phyloP scores from a whole-genome alignment of 106 monocot genomes.

The Dactylorhiza incarnata region DNA sequence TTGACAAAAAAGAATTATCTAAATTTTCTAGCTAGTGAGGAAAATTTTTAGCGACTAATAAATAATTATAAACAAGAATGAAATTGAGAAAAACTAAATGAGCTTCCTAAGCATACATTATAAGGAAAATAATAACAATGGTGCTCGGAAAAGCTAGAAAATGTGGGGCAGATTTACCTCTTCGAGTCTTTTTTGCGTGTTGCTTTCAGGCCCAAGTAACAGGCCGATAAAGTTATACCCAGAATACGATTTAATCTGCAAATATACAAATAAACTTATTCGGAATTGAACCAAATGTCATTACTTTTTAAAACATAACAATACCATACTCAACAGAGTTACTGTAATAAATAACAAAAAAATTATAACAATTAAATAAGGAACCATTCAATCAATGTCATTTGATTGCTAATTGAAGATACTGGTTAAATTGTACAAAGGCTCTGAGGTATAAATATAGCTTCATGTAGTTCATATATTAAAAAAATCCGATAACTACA shows the following conservation, averaged over 20 bases:
- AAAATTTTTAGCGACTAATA: not conserved
- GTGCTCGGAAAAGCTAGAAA: not conserved
- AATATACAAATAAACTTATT: not conserved
- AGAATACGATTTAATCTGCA: constrained; percentile 57
- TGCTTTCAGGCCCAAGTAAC: constrained; percentile 75
- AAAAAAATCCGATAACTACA: not conserved
- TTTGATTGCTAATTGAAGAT: not conserved
- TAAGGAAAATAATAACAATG: not conserved
- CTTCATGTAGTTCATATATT: not conserved
- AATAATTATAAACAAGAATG: not conserved
- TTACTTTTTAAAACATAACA: not conserved
- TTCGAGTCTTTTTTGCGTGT: constrained; percentile 75
- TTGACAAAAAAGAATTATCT: not conserved
- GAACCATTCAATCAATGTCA: not conserved
- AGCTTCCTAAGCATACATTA: too few species aligned
- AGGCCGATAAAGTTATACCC: constrained; percentile 67
- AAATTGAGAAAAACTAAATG: too few species aligned
- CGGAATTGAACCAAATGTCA: not conserved
- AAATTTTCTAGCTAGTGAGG: not conserved
- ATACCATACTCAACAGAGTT: not conserved
- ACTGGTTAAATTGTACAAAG: not conserved
- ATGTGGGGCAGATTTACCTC: constrained; percentile 38
- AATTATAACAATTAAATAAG: not conserved
- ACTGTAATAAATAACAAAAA: not conserved
- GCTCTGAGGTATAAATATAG: not conserved